These are phyloP conservation scores for Avicennia marina DNA, from an alignment of 257 asterid genomes.

Conservation along the genomic window DNA sequence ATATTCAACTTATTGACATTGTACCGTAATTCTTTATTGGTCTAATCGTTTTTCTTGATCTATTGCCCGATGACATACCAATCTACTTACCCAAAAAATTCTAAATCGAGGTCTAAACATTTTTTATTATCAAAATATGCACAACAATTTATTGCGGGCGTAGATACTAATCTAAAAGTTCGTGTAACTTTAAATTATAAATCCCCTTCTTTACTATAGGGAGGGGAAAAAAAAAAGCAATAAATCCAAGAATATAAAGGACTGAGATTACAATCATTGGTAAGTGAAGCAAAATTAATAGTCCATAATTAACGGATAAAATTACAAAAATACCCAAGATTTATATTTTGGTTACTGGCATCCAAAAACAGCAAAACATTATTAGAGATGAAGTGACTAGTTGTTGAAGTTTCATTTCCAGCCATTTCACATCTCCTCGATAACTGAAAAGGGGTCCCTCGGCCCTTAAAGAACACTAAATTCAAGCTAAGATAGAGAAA, in stretches of 20 bases:
- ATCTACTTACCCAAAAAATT: too few relatives aligned
- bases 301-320: too few relatives aligned
- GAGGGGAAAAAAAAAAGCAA: neutral
- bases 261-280: constrained; percentile 12
- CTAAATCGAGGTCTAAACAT: too few relatives aligned
- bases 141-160: too few relatives aligned
- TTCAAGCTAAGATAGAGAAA: constrained; percentile 21
- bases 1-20: too few relatives aligned
- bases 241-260: neutral
- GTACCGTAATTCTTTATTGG: too few relatives aligned
- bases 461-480: constrained; percentile 10
- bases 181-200: neutral
- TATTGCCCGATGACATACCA: too few relatives aligned
- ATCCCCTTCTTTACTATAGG: constrained; percentile 2
- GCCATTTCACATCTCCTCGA: constrained; percentile 23
- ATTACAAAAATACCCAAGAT: neutral
- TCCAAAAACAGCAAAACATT: constrained; percentile 24
- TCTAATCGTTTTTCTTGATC: too few relatives aligned
- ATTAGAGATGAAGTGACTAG: constrained; percentile 25
- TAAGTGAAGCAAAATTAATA: constrained; percentile 22
- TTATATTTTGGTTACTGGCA: neutral
- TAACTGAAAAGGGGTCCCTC: constrained; percentile 21
- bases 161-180: too few relatives aligned
- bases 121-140: too few relatives aligned
- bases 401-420: constrained; percentile 26